These are phyloP conservation scores for Leccinum ochraceum DNA, from an alignment of 768 basidiomycete genomes.

Conservation along the genomic window DNA sequence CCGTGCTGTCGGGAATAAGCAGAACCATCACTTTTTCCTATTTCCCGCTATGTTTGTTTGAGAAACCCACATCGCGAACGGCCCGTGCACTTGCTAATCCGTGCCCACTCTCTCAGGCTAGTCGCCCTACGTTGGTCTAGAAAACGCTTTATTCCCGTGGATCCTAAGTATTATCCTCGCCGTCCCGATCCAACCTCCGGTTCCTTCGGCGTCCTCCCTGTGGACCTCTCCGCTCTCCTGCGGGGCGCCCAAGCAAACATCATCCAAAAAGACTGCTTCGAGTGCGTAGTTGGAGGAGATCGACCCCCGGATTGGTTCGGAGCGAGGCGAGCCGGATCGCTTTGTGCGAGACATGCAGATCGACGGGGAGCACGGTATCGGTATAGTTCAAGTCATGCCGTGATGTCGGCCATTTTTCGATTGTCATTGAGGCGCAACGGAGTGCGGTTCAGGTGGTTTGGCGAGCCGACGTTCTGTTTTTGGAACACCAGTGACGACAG, in stretches of 20 bases:
- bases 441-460: neutral
- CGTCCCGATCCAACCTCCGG: constrained; percentile 23
- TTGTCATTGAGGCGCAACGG: neutral
- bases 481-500: neutral
- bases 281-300: constrained; percentile 27
- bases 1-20: constrained; percentile 15
- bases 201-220: neutral
- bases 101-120: too few relatives aligned
- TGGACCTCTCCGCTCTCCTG: neutral
- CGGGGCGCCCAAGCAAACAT: constrained; percentile 11
- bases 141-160: constrained; percentile 1
- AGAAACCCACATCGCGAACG: constrained; percentile 24
- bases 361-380: neutral
- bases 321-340: constrained; percentile 24
- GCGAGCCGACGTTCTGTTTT: neutral
- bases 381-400: neutral
- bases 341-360: constrained; percentile 13
- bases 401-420: neutral
- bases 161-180: constrained; percentile 10
- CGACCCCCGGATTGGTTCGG: constrained; percentile 18
- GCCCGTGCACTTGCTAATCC: too few relatives aligned
- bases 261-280: constrained; percentile 22
- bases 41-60: neutral
- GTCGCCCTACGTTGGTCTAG: too few relatives aligned
- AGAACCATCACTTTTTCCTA: constrained; percentile 21